Base-by-base conservation (phyloP, 495 filamentous ascomycete species). In the Sabuloglossum arenarium region DNA sequence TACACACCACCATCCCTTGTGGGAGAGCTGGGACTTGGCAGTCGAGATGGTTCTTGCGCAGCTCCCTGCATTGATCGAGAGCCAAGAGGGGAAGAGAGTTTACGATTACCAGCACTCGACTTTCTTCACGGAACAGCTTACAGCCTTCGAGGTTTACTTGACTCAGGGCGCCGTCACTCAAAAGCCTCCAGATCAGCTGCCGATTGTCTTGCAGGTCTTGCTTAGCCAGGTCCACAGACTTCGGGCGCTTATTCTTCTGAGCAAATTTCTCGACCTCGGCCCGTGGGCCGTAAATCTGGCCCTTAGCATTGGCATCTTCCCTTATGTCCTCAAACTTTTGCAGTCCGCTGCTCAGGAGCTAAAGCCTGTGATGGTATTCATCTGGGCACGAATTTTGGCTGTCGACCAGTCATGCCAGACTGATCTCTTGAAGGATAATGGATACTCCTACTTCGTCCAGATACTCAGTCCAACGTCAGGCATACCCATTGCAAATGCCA, bases 281-380 rank as follows among this genome's bases (percentile, higher is more conserved):
- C 91, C 91, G 6, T 99, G 91, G 91, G 93, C 91, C 31, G 91
- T 99, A 24, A 89, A 95, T 65, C 76, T 97, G 47, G 91, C 91
- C 6, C 71, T 99, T 23, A 94, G 87, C 63, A 99, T 99, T 58
- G 91, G 91, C 29, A 99, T 99, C 51, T 99, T 99, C 68, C 91
- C 91, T 0, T 99, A 99, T 61, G 91, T 99, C 6, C 73, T 97
- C 19, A 97, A 97, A 65, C 73, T 99, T 34, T 73, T 99, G 25
- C 93, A 97, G 63, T 97, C 93, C 8, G 88, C 90, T 49, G 91
- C 91, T 0, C 76, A 86, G 49, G 91, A 99, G 65, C 70, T 99
- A 52, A 97, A 97, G 63, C 89, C 91, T 0, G 89, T 96, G 27
- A 96, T 99, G 90, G 88, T 99, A 21, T 99, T 97, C 68, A 99